Conservation (phyloP, 2,329 filamentous ascomycete genomes). For the Moelleriella libera region DNA sequence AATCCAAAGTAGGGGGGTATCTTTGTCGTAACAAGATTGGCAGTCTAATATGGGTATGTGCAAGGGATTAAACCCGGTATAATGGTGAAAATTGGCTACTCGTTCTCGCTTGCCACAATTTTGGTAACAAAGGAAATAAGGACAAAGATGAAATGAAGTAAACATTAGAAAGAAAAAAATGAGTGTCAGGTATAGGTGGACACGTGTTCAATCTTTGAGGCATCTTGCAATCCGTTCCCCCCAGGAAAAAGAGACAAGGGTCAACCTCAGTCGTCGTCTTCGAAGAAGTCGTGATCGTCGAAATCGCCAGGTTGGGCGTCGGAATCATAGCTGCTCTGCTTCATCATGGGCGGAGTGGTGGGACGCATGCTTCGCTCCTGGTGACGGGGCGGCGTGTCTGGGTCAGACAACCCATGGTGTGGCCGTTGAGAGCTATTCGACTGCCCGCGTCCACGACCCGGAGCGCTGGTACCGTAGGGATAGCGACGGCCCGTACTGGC, state of each 20-base stretch:
- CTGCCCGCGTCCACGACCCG: constrained; percentile 12
- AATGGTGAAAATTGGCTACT: background rate
- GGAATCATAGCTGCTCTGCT: constrained; percentile 41
- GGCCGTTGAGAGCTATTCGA: constrained; percentile 20
- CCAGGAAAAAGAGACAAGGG: too few relatives aligned
- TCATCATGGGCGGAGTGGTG: constrained; percentile 49
- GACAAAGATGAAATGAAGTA: too few relatives aligned
- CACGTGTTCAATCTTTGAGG: too few relatives aligned
- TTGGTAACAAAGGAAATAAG: too few relatives aligned
- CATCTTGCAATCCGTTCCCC: too few relatives aligned
- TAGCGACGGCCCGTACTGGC: constrained; percentile 44
- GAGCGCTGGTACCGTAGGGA: constrained; percentile 25
- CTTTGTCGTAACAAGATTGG: background rate
- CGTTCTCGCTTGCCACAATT: background rate
- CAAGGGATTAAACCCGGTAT: background rate
- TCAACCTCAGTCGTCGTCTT: constrained; percentile 26
- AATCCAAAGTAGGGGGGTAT: constrained; percentile 1
- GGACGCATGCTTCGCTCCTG: constrained; percentile 25
- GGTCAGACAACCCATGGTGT: constrained; percentile 23
- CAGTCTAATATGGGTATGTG: background rate
- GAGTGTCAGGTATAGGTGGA: too few relatives aligned
- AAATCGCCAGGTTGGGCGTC: constrained; percentile 46
- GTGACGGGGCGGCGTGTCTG: constrained; percentile 28
- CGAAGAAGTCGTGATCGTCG: constrained; percentile 46
- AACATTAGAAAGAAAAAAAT: too few relatives aligned